Conservation (phyloP, 495 filamentous ascomycete genomes). For the Pseudoneurospora amorphoporcata region DNA sequence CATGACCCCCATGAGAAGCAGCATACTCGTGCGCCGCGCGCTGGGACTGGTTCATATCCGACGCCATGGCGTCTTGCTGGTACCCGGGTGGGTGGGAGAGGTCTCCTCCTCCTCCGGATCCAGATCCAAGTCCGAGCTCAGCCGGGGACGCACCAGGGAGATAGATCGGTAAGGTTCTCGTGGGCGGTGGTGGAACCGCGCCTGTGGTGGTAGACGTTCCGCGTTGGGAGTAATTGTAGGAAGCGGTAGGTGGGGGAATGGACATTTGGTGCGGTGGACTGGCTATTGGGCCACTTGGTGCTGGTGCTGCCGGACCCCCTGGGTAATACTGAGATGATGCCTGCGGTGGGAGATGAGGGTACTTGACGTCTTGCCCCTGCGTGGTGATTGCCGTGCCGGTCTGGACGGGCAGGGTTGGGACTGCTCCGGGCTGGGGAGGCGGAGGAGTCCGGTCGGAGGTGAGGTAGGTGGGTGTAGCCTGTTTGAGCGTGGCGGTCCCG, state of each 20-base stretch:
- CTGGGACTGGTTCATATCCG: conserved; percentile 17
- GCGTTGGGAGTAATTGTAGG: conserved; percentile 20
- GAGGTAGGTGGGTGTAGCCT: conserved; percentile 27
- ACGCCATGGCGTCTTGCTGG: conserved; percentile 46
- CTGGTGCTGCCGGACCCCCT: conserved; percentile 1
- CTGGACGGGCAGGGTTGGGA: conserved; percentile 12
- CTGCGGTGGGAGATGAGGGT: neutral
- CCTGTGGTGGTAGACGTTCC: conserved; percentile 23
- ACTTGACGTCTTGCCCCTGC: neutral
- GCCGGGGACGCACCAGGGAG: neutral
- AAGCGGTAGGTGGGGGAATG: conserved; percentile 25
- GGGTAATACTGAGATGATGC: neutral
- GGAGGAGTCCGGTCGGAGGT: conserved; percentile 30
- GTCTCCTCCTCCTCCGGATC: neutral
- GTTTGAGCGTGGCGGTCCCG: conserved; percentile 36
- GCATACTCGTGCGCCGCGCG: conserved; percentile 6
- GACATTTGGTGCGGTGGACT: conserved; percentile 33
- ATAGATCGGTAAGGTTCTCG: neutral
- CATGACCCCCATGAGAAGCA: conserved; percentile 6
- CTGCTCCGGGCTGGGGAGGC: conserved; percentile 49
- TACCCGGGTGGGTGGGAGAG: conserved; percentile 22
- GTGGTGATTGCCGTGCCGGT: conserved; percentile 1
- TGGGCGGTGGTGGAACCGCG: conserved; percentile 3
- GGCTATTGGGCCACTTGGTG: conserved; percentile 18
- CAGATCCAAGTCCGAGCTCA: neutral